Conservation (phyloP, 1,284 basidiomycete genomes). For the Takashimella tepidaria region DNA sequence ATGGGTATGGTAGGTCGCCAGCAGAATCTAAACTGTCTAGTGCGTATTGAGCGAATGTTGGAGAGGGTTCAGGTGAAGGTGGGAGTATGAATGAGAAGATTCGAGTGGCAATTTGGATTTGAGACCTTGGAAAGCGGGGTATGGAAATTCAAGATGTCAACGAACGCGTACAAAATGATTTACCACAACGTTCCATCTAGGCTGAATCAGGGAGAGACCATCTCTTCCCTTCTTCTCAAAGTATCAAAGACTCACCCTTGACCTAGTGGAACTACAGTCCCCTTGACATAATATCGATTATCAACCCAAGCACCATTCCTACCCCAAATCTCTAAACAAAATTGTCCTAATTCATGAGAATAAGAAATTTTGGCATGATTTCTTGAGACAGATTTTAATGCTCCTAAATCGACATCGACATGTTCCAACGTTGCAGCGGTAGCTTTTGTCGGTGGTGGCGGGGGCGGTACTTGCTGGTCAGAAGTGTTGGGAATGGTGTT, state of each 20-base stretch:
- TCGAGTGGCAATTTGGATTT: slow-evolving; percentile 96
- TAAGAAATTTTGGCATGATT: slow-evolving; percentile 92
- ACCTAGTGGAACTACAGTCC: slow-evolving; percentile 71
- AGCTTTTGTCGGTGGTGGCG: slow-evolving; percentile 28
- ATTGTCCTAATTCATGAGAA: slow-evolving; percentile 58
- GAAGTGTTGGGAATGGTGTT: not conserved
- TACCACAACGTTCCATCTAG: too few species aligned
- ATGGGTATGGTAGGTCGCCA: slow-evolving; percentile 36
- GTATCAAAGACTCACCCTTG: slow-evolving; percentile 59
- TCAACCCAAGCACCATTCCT: slow-evolving; percentile 98
- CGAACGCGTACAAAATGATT: not conserved
- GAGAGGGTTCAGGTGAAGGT: slow-evolving; percentile 42
- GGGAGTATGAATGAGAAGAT: slow-evolving; percentile 96
- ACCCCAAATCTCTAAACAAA: slow-evolving; percentile 84
- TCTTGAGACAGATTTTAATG: slow-evolving; percentile 92
- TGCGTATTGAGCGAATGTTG: slow-evolving; percentile 22
- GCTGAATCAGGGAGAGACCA: too few species aligned
- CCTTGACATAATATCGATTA: slow-evolving; percentile 85
- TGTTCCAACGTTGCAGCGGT: slow-evolving; percentile 47
- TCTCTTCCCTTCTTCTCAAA: too few species aligned
- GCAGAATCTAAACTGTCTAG: slow-evolving; percentile 22
- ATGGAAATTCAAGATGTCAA: slow-evolving; percentile 5
- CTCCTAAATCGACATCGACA: slow-evolving; percentile 94
- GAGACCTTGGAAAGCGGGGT: slow-evolving; percentile 74
- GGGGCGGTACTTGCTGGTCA: slow-evolving; percentile 21